Base-by-base conservation (phyloP, 495 filamentous ascomycete species). In the Tuber umbilicatum region DNA sequence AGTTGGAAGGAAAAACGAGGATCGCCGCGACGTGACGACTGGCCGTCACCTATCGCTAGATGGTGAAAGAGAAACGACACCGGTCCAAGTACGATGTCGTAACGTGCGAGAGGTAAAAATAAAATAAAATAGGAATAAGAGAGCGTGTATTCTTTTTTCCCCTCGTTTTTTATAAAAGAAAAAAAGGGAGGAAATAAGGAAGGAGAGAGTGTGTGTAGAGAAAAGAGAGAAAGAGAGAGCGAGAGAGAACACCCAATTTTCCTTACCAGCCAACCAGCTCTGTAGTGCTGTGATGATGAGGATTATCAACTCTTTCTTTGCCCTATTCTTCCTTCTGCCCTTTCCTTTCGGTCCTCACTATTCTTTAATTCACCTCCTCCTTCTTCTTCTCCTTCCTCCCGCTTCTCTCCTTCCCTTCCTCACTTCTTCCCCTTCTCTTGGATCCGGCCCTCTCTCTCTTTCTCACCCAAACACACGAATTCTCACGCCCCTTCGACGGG, bases 261-360 rank as follows among this genome's bases (percentile, higher is more conserved):
- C n/a, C 55, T 31, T 60, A 60, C 55, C 55, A 14, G 55, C 55
- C 55, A 60, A 60, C 55, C 27, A 60, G 27, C 55, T 60, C 55
- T 60, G n/a, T 60, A 10, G 12, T 60, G 50, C 31, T 60, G 27
- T 60, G 55, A 60, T 60, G 55, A 31, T 60, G 55, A 31, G 55
- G 55, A 60, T 60, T 60, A 60, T 60, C 31, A 60, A 27, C 55
- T 60, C 55, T 60, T 60, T 60, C 55, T 60, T 60, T 60, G 55
- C 55, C 55, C 4, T 60, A 31, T 60, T 31, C 55, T 10, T 14
- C 50, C 50, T 60, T 60, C 50, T 27, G 9, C n/a, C n/a, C 50
- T 60, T 60, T 60, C n/a, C 55, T 60, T n/a, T 60, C n/a, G 16
- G n/a, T n/a, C 55, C 55, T 60, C 55, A 60, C n/a, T 60, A n/a